These are phyloP conservation scores for Xylaria venustula DNA, from an alignment of 495 filamentous ascomycete species.

Conservation along the genomic window DNA sequence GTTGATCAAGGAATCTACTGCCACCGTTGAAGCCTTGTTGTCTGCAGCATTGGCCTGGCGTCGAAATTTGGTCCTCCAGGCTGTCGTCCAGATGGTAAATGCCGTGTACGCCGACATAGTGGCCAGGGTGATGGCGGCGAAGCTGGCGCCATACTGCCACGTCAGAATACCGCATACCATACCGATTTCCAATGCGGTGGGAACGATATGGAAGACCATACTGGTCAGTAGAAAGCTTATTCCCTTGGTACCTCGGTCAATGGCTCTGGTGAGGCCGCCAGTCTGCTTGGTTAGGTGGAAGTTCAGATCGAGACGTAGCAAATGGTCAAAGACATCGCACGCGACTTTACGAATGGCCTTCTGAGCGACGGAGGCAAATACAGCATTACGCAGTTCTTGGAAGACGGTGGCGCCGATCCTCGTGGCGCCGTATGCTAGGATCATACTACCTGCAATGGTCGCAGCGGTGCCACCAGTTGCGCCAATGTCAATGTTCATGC, in stretches of 20 bases:
- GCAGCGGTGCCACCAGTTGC: slow-evolving; percentile 79
- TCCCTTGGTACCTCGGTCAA: slow-evolving; percentile 95
- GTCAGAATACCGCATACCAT: slow-evolving; percentile 94
- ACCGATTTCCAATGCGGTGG: slow-evolving; percentile 88
- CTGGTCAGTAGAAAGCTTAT: slow-evolving; percentile 95
- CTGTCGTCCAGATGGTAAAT: slow-evolving; percentile 92
- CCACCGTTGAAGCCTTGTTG: slow-evolving; percentile 91
- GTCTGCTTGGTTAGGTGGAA: slow-evolving; percentile 95
- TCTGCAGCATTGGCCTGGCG: slow-evolving; percentile 94
- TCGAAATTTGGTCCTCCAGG: slow-evolving; percentile 95
- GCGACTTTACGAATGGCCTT: slow-evolving; percentile 93
- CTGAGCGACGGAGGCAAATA: slow-evolving; percentile 95
- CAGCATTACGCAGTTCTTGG: slow-evolving; percentile 89
- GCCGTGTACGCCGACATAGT: slow-evolving; percentile 94
- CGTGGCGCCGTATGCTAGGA: slow-evolving; percentile 85
- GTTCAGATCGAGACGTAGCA: slow-evolving; percentile 83
- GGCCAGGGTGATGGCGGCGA: slow-evolving; percentile 83
- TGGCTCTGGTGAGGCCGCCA: slow-evolving; percentile 88
- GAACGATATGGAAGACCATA: slow-evolving; percentile 97
- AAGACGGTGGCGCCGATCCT: slow-evolving; percentile 84
- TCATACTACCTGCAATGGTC: slow-evolving; percentile 87
- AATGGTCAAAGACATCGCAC: slow-evolving; percentile 85
- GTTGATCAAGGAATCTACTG: slow-evolving; percentile 95
- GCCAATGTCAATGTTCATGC: slow-evolving; percentile 92
- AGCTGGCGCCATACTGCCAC: slow-evolving; percentile 89